These are phyloP conservation scores for Phytopythium aichiense DNA, from an alignment of 352 stramenopile species.

Conservation along the genomic window DNA sequence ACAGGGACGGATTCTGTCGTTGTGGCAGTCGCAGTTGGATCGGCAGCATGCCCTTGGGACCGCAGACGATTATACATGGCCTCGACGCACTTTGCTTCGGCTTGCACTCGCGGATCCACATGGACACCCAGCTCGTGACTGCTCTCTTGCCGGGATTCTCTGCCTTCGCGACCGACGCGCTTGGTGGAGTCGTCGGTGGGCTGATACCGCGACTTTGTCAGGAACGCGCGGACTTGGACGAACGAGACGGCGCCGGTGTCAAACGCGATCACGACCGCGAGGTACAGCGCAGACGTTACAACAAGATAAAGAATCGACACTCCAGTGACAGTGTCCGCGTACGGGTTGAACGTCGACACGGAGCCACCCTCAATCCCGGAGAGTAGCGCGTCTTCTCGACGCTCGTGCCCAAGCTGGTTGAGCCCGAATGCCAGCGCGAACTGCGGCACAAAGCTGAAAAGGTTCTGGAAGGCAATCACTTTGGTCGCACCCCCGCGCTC, in stretches of 20 bases:
- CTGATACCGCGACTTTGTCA: not conserved
- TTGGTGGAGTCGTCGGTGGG: not conserved
- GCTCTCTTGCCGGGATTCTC: not conserved
- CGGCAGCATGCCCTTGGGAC: not conserved
- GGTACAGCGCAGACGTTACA: conserved; percentile 36
- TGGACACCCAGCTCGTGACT: conserved; percentile 1
- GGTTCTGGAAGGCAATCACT: conserved; percentile 10
- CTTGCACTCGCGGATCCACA: conserved; percentile 2
- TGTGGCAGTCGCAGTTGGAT: not conserved
- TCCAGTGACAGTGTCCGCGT: conserved; percentile 9
- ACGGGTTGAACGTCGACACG: conserved; percentile 7
- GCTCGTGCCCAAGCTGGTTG: conserved; percentile 8
- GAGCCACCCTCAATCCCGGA: not conserved
- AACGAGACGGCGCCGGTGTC: conserved; percentile 16
- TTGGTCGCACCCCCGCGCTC: not conserved
- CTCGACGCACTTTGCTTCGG: not conserved
- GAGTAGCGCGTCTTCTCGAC: not conserved
- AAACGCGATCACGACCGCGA: conserved; percentile 28
- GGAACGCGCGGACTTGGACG: not conserved
- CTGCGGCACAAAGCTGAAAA: conserved; percentile 20
- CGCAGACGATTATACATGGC: not conserved
- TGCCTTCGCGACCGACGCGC: not conserved
- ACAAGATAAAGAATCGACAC: conserved; percentile 39
- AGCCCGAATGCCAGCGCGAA: conserved; percentile 21
- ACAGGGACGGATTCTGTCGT: not conserved